phyloP scores from a whole-genome alignment of 169 alveolate genomes.

The Cryptosporidium andersoni region DNA sequence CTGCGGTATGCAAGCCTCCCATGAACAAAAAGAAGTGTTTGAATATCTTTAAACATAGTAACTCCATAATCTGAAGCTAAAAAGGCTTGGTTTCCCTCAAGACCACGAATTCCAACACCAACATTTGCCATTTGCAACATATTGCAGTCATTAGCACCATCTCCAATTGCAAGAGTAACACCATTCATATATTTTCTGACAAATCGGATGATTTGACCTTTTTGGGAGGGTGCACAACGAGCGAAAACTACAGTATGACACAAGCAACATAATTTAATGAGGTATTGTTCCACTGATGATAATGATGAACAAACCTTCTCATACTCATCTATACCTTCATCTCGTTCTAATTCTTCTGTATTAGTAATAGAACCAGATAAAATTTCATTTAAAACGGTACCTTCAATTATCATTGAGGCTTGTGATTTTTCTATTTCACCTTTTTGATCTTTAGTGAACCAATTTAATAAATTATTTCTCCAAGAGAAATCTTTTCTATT shows the following conservation, averaged over 20 bases:
- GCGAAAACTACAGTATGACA: slow-evolving; percentile 77
- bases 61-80: slow-evolving; percentile 79
- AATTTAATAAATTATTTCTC: not conserved
- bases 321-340: slow-evolving; percentile 11
- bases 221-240: slow-evolving; percentile 77
- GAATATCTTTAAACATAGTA: slow-evolving; percentile 79
- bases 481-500: not conserved
- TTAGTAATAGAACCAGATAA: slow-evolving; percentile 67
- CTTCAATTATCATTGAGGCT: slow-evolving; percentile 58
- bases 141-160: slow-evolving; percentile 99
- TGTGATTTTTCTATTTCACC: not conserved
- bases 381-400: slow-evolving; percentile 38
- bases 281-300: slow-evolving; percentile 72
- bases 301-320: slow-evolving; percentile 68
- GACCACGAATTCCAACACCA: slow-evolving; percentile 96
- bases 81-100: slow-evolving; percentile 96
- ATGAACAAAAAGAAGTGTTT: slow-evolving; percentile 85
- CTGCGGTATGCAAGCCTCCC: slow-evolving; percentile 92
- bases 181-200: slow-evolving; percentile 73
- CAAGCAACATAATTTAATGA: slow-evolving; percentile 73
- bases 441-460: not conserved
- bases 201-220: slow-evolving; percentile 84
- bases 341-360: slow-evolving; percentile 18
- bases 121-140: slow-evolving; percentile 98
- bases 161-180: slow-evolving; percentile 92